These are phyloP conservation scores for Lumnitzera racemosa DNA, from an alignment of 345 rosid genomes.

Conservation along the genomic window DNA sequence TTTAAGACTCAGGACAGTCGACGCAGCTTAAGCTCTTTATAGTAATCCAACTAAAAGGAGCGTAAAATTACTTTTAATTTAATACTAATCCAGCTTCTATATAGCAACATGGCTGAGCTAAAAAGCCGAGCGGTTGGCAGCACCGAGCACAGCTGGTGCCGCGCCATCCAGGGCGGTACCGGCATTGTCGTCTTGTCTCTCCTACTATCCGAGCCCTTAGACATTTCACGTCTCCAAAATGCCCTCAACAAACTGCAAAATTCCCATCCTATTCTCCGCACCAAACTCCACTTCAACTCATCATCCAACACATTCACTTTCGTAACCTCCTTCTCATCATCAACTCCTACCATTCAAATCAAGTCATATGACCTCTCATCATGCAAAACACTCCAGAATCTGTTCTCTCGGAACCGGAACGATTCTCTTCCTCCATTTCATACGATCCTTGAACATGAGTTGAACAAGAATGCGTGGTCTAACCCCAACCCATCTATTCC, in stretches of 20 bases:
- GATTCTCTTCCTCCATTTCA: conserved; percentile 24
- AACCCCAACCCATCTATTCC: conserved; percentile 17
- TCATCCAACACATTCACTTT: conserved; percentile 46
- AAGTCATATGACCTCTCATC: conserved; percentile 37
- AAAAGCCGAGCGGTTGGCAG: conserved; percentile 47
- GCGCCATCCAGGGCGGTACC: conserved; percentile 71
- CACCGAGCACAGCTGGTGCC: conserved; percentile 88
- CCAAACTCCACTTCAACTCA: conserved; percentile 48
- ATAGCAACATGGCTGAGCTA: conserved; percentile 8
- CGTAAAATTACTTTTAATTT: too few relatives aligned
- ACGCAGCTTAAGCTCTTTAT: too few relatives aligned
- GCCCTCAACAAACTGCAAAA: conserved; percentile 53
- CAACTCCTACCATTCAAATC: conserved; percentile 30
- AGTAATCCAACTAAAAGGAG: too few relatives aligned
- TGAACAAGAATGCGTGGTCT: conserved; percentile 59
- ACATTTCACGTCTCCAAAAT: conserved; percentile 32
- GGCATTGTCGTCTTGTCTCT: conserved; percentile 76
- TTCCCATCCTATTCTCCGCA: conserved; percentile 67
- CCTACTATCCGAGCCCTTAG: conserved; percentile 34
- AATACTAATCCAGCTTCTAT: too few relatives aligned
- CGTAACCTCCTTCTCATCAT: conserved; percentile 26
- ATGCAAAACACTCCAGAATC: conserved; percentile 27
- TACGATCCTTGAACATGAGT: conserved; percentile 57
- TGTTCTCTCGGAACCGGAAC: conserved; percentile 11
- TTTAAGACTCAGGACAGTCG: too few relatives aligned